Evolutionary conservation across 441 rosid species (phyloP).

Genomic region (Bocquillonia castaneifolia): DNA sequence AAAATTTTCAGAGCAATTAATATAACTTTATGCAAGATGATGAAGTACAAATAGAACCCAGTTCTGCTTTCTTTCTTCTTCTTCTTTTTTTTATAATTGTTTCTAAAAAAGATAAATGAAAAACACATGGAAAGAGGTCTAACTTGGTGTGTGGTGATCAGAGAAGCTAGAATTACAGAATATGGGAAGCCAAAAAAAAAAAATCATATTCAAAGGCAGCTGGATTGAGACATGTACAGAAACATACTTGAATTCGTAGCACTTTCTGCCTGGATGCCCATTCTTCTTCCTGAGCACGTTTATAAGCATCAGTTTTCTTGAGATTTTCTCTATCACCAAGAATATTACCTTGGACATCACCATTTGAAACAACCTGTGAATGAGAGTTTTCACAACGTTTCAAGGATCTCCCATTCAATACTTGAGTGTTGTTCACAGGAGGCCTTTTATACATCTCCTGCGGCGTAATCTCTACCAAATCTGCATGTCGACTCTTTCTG

Average conservation of each 20-base stretch:
- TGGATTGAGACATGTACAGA: background rate
- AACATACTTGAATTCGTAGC: slow-evolving; percentile 19
- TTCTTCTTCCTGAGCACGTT: slow-evolving; percentile 25
- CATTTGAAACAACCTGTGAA: background rate
- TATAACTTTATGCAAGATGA: background rate
- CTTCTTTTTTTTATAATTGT: background rate
- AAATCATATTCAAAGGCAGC: background rate
- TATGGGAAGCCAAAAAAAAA: background rate
- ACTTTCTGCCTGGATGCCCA: slow-evolving; percentile 22
- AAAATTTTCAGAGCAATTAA: background rate
- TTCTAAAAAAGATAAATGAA: background rate
- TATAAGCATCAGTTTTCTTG: slow-evolving; percentile 23
- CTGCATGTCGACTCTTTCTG: background rate
- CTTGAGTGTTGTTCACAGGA: background rate
- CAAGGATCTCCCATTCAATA: background rate
- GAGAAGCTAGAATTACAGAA: background rate
- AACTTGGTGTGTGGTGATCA: background rate
- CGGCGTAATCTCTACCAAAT: background rate
- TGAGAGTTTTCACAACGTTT: background rate
- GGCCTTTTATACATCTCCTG: background rate
- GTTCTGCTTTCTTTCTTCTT: too few relatives aligned
- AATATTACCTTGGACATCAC: slow-evolving; percentile 1
- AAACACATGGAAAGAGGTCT: background rate
- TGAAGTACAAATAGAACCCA: background rate
- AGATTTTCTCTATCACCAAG: slow-evolving; percentile 19